Conservation (phyloP, 2,329 filamentous ascomycete genomes). For the Coccinonectria pachysandricola region DNA sequence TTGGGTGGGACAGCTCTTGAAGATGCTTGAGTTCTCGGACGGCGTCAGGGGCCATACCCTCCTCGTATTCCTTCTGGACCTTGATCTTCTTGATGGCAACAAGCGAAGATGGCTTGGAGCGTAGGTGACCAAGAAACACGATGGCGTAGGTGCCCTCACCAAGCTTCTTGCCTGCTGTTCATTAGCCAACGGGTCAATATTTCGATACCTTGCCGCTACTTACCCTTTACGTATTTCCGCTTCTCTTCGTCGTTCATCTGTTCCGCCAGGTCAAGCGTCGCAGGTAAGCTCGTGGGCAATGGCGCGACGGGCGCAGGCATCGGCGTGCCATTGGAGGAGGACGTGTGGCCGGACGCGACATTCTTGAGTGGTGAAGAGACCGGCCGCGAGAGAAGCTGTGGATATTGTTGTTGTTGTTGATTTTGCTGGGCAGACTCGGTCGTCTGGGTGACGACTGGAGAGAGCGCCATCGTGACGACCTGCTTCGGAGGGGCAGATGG, state of each 20-base stretch:
- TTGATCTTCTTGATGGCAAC: conserved; percentile 96
- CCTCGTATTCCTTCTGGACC: conserved; percentile 71
- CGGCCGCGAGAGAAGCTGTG: conserved; percentile 21
- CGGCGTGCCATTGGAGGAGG: conserved; percentile 36
- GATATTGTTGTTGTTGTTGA: conserved; percentile 12
- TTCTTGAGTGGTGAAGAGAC: conserved; percentile 36
- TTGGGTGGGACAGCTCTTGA: conserved; percentile 87
- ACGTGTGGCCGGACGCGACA: conserved; percentile 18
- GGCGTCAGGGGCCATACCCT: conserved; percentile 89
- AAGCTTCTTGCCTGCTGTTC: conserved; percentile 80
- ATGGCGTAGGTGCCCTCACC: conserved; percentile 96
- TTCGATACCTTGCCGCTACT: conserved; percentile 3
- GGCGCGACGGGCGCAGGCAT: conserved; percentile 21
- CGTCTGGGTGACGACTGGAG: conserved; percentile 33
- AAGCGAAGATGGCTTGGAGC: conserved; percentile 57
- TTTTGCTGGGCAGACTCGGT: conserved; percentile 22
- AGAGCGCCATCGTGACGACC: conserved; percentile 33
- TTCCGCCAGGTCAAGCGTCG: conserved; percentile 56
- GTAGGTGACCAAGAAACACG: conserved; percentile 80
- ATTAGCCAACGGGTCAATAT: too few relatives aligned
- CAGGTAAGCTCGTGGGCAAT: conserved; percentile 21
- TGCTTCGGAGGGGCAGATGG: too few relatives aligned
- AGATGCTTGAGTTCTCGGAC: conserved; percentile 93
- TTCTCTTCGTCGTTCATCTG: conserved; percentile 75
- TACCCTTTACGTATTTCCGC: conserved; percentile 82